Percentiles rank a stretch among this genome's conserved stretches.
Evolutionary conservation across 768 basidiomycete species (phyloP).

Genomic region (Boletales sp.): DNA sequence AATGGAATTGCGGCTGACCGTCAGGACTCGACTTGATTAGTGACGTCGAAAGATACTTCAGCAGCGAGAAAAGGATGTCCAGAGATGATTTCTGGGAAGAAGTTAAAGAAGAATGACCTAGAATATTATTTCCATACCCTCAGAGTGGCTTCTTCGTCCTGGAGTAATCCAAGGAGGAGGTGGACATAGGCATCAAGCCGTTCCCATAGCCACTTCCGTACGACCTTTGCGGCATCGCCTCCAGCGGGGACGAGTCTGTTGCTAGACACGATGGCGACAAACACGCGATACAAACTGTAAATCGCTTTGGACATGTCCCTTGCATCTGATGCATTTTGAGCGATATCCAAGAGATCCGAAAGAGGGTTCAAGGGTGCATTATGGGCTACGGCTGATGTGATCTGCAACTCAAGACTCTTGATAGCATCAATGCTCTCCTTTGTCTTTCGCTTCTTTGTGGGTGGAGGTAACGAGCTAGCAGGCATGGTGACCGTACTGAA

Average conservation of each 20-base stretch:
- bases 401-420: slow-evolving; percentile 49
- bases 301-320: slow-evolving; percentile 67
- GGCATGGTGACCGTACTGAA: slow-evolving; percentile 20
- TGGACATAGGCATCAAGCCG: slow-evolving; percentile 67
- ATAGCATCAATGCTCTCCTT: slow-evolving; percentile 26
- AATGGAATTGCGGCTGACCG: slow-evolving; percentile 61
- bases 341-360: slow-evolving; percentile 66
- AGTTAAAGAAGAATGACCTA: slow-evolving; percentile 1
- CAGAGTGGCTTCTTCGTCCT: slow-evolving; percentile 72
- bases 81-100: slow-evolving; percentile 58
- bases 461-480: slow-evolving; percentile 47
- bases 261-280: slow-evolving; percentile 57
- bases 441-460: slow-evolving; percentile 49
- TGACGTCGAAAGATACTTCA: slow-evolving; percentile 73
- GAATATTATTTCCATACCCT: slow-evolving; percentile 47
- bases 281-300: slow-evolving; percentile 80
- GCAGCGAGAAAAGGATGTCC: slow-evolving; percentile 71
- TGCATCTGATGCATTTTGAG: slow-evolving; percentile 45
- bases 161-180: slow-evolving; percentile 64
- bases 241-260: slow-evolving; percentile 51
- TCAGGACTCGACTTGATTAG: slow-evolving; percentile 42
- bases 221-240: slow-evolving; percentile 52
- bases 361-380: slow-evolving; percentile 73
- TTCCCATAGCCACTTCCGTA: slow-evolving; percentile 80
- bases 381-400: slow-evolving; percentile 50